A percentile compares a stretch with the other conserved stretches of the same genome.
Evolutionary conservation across 306 rosid species (phyloP).

Genomic region (Canavalia gladiata): DNA sequence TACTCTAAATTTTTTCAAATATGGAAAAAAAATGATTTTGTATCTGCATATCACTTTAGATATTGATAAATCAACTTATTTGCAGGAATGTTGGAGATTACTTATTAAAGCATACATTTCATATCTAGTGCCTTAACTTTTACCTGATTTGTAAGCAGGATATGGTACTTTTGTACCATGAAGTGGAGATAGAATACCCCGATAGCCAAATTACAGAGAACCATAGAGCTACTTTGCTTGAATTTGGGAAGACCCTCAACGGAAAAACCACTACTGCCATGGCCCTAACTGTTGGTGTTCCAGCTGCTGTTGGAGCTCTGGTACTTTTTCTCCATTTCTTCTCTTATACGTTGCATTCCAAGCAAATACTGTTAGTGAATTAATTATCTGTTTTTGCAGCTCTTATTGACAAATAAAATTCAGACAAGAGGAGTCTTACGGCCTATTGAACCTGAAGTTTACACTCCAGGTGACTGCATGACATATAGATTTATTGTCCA

Average conservation of each 20-base stretch:
- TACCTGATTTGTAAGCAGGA: constrained; percentile 68
- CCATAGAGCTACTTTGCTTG: constrained; percentile 85
- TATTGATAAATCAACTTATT: constrained; percentile 1
- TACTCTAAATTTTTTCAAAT: constrained; percentile 1
- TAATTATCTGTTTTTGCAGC: constrained; percentile 62
- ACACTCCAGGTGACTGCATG: constrained; percentile 71
- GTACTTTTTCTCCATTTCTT: constrained; percentile 53
- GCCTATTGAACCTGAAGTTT: constrained; percentile 84
- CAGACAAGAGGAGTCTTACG: constrained; percentile 93
- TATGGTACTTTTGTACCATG: constrained; percentile 96
- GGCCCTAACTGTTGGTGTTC: constrained; percentile 96
- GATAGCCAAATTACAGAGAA: constrained; percentile 64
- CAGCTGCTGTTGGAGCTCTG: constrained; percentile 92
- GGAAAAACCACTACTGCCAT: constrained; percentile 83
- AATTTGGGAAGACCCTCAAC: constrained; percentile 70
- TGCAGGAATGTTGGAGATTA: constrained; percentile 23
- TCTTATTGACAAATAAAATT: constrained; percentile 80
- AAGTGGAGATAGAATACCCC: constrained; percentile 82
- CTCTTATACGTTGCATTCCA: constrained; percentile 37
- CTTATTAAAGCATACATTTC: constrained; percentile 4
- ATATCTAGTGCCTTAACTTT: constrained; percentile 14
- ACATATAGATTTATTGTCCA: constrained; percentile 21
- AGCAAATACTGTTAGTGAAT: constrained; percentile 29
- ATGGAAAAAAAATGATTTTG: neutral
- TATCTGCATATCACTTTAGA: neutral